These are phyloP conservation scores for Setomelanomma holmii DNA, from an alignment of 2,329 filamentous ascomycete species.

Conservation along the genomic window DNA sequence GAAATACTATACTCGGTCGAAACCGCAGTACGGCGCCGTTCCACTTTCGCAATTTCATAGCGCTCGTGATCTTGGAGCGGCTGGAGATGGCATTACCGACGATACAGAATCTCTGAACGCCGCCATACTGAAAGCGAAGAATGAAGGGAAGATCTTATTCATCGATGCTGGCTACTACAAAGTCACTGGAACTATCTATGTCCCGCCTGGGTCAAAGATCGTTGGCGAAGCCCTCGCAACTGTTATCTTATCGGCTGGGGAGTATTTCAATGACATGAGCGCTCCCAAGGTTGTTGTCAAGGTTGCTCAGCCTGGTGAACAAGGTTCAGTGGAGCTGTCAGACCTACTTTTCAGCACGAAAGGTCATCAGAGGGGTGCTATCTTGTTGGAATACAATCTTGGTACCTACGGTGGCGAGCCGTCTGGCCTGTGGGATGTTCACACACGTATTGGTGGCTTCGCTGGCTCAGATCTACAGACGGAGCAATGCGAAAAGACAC, in stretches of 20 bases:
- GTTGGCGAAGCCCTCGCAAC: conserved; percentile 86
- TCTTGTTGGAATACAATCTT: conserved; percentile 77
- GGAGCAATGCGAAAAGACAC: conserved; percentile 78
- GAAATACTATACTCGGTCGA: conserved; percentile 60
- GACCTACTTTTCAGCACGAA: conserved; percentile 75
- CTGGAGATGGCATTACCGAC: conserved; percentile 83
- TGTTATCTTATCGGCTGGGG: conserved; percentile 78
- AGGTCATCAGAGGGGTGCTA: conserved; percentile 71
- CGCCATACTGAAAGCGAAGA: conserved; percentile 68
- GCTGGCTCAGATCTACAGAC: conserved; percentile 80
- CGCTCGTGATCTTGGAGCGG: conserved; percentile 60
- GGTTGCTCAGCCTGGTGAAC: conserved; percentile 69
- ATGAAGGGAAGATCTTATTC: conserved; percentile 62
- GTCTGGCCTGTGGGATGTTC: conserved; percentile 83
- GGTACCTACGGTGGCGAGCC: conserved; percentile 62
- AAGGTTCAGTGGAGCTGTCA: conserved; percentile 71
- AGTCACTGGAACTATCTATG: conserved; percentile 61
- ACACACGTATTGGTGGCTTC: conserved; percentile 82
- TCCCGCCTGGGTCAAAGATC: conserved; percentile 76
- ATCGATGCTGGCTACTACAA: conserved; percentile 66
- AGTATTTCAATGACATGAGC: conserved; percentile 53
- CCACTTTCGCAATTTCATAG: conserved; percentile 68
- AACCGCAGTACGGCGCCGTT: conserved; percentile 57
- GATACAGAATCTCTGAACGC: conserved; percentile 82
- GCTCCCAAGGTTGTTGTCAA: conserved; percentile 70